Conservation (phyloP, 129 eudicot species). For the Chrysanthemum makinoi region DNA sequence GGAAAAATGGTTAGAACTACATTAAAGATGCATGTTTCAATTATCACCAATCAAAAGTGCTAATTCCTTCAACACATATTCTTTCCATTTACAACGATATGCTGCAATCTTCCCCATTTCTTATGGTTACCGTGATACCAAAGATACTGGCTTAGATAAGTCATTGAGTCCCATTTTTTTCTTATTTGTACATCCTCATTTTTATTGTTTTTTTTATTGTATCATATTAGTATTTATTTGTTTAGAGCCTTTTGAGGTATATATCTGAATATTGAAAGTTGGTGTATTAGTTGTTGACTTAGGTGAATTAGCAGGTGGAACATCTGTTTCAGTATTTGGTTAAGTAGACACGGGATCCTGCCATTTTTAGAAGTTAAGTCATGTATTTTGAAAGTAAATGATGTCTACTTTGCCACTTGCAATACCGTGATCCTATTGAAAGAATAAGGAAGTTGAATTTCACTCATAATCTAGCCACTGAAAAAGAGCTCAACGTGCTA, state of each 20-base stretch:
- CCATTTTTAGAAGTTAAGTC: neutral
- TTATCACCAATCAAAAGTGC: no score
- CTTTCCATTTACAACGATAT: constrained; percentile 29
- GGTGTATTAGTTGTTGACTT: no score
- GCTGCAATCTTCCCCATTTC: constrained; percentile 42
- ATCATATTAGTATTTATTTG: no score
- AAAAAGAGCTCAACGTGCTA: no score
- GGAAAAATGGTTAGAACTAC: constrained; percentile 23
- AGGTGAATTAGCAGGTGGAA: no score
- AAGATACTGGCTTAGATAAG: constrained; percentile 40
- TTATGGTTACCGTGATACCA: constrained; percentile 26
- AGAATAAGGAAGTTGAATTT: constrained; percentile 75
- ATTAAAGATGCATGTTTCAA: no score
- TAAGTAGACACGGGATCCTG: constrained; percentile 37
- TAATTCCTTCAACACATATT: neutral
- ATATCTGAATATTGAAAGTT: no score
- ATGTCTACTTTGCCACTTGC: constrained; percentile 12
- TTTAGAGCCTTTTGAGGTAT: no score
- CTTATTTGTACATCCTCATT: neutral
- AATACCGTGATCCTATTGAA: constrained; percentile 98
- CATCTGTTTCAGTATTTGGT: no score
- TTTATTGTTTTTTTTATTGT: no score
- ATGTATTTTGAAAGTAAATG: neutral
- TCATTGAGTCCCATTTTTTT: neutral
- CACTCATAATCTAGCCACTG: no score